These are phyloP conservation scores for Purpureocillium takamizusanense DNA, from an alignment of 2,329 filamentous ascomycete species.

Conservation along the genomic window DNA sequence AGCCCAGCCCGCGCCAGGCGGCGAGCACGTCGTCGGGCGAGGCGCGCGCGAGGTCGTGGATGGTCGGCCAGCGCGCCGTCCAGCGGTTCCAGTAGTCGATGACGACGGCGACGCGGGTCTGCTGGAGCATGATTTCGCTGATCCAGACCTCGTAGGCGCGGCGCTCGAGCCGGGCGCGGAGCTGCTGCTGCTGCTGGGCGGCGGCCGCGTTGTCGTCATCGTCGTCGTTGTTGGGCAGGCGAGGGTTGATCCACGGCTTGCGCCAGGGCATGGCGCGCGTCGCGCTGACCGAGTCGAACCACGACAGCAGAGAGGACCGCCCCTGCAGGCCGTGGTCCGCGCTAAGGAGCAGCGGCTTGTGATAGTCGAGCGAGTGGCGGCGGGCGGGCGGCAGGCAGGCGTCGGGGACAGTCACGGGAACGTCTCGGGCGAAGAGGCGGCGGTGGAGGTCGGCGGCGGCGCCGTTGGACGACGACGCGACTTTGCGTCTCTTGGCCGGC, in stretches of 20 bases:
- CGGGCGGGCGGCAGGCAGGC: constrained; percentile 9
- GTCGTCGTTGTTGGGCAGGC: constrained; percentile 12
- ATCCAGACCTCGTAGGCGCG: constrained; percentile 60
- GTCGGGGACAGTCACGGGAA: constrained; percentile 1
- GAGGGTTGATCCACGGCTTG: constrained; percentile 44
- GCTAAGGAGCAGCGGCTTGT: constrained; percentile 39
- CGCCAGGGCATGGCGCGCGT: constrained; percentile 50
- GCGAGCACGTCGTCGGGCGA: constrained; percentile 45
- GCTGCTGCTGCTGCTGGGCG: too few species aligned
- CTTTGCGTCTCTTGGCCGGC: constrained; percentile 6
- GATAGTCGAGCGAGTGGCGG: constrained; percentile 26
- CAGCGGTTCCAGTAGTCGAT: constrained; percentile 55
- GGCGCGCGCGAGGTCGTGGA: constrained; percentile 45
- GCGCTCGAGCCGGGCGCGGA: constrained; percentile 34
- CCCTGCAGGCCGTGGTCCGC: constrained; percentile 18
- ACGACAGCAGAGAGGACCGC: constrained; percentile 33
- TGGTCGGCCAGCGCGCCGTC: constrained; percentile 52
- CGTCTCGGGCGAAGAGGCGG: constrained; percentile 5
- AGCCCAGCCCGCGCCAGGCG: constrained; percentile 53
- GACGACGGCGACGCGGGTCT: constrained; percentile 53
- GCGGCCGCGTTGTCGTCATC: constrained; percentile 12
- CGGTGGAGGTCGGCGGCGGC: not conserved
- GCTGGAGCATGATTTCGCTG: constrained; percentile 59
- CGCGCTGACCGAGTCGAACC: constrained; percentile 40
- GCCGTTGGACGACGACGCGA: not conserved